Evolutionary conservation across 148 eudicot species (phyloP).

Genomic region (Nyssa sinensis): DNA sequence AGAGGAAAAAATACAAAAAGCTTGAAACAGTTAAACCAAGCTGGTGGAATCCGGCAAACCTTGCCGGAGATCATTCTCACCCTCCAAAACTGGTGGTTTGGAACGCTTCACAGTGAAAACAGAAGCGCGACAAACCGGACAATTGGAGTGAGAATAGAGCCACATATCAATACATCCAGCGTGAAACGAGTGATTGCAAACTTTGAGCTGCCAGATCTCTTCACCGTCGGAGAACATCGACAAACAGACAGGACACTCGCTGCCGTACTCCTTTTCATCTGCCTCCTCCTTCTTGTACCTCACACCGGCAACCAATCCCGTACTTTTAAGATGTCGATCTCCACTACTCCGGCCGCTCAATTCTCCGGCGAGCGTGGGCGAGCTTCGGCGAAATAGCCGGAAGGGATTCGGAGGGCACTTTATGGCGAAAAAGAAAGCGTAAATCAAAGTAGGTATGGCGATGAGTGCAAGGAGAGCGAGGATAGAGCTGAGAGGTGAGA

Average conservation of each 20-base stretch:
- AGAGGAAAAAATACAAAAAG: too few species aligned
- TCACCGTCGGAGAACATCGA: conserved; percentile 30
- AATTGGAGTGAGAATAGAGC: conserved; percentile 29
- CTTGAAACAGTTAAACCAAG: conserved; percentile 19
- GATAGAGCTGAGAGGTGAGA: conserved; percentile 16
- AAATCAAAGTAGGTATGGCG: conserved; percentile 20
- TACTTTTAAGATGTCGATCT: too few species aligned
- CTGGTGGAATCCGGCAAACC: conserved; percentile 32
- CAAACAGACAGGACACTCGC: conserved; percentile 45
- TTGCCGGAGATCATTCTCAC: conserved; percentile 19
- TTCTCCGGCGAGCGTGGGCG: not conserved
- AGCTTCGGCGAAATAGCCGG: not conserved
- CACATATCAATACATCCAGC: conserved; percentile 33
- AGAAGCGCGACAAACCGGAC: conserved; percentile 44
- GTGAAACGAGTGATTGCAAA: conserved; percentile 40
- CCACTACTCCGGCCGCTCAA: not conserved
- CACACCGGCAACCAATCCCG: conserved; percentile 12
- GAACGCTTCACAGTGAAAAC: not conserved
- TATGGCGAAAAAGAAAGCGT: conserved; percentile 26
- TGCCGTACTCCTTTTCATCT: not conserved
- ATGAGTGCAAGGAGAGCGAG: conserved; percentile 21
- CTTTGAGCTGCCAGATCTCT: conserved; percentile 20
- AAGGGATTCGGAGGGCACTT: conserved; percentile 22
- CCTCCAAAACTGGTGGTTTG: not conserved
- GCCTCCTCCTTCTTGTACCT: conserved; percentile 2